Conservation (phyloP, 306 rosid species). For the Gleditsia sinensis region DNA sequence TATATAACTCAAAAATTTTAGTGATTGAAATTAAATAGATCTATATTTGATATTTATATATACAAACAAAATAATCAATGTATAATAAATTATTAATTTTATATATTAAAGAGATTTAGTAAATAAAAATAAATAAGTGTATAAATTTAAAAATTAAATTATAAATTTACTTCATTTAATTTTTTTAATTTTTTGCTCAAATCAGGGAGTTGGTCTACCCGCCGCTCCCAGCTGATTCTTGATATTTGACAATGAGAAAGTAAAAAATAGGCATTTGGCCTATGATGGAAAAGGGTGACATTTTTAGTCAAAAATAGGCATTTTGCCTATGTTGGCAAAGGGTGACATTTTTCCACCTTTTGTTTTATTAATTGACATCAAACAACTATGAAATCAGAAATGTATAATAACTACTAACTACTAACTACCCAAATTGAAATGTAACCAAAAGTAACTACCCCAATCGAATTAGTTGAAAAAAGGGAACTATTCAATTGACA, state of each 20-base stretch:
- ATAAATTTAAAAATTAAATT: too few relatives aligned
- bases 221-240: background rate
- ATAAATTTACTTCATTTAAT: too few relatives aligned
- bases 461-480: background rate
- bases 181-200: too few relatives aligned
- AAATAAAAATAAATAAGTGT: too few relatives aligned
- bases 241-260: background rate
- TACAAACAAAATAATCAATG: too few relatives aligned
- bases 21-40: too few relatives aligned
- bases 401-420: background rate
- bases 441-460: background rate
- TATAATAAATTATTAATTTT: too few relatives aligned
- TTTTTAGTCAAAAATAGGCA: background rate
- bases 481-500: background rate
- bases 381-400: background rate
- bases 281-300: background rate
- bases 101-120: too few relatives aligned
- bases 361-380: background rate
- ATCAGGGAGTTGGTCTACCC: background rate
- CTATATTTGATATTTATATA: too few relatives aligned
- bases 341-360: background rate
- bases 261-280: background rate
- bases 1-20: too few relatives aligned
- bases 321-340: background rate
- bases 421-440: background rate